A percentile compares a stretch with the other conserved stretches of the same genome.
These are phyloP conservation scores for Rhodotorula kratochvilovae DNA, from an alignment of 768 basidiomycete genomes.

Conservation along the genomic window DNA sequence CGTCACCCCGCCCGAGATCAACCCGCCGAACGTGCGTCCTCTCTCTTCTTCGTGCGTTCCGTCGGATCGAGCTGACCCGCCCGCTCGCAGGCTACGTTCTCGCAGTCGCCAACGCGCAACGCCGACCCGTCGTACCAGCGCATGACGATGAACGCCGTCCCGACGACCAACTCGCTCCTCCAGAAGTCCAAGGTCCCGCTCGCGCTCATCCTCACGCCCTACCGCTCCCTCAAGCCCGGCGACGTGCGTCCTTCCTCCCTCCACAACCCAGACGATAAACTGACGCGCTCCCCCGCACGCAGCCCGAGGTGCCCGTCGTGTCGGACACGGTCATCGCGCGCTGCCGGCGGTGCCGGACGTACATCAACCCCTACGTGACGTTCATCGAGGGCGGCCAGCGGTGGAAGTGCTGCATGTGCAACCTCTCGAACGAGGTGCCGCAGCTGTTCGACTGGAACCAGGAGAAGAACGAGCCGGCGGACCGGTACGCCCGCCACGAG, in stretches of 20 bases:
- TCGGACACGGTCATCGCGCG: conserved; percentile 92
- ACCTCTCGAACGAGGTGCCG: conserved; percentile 95
- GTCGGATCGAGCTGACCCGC: not conserved
- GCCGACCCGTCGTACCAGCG: conserved; percentile 89
- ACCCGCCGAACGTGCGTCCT: conserved; percentile 62
- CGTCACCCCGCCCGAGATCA: conserved; percentile 79
- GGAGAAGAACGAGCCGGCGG: conserved; percentile 83
- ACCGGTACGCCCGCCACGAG: conserved; percentile 89
- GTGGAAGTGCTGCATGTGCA: conserved; percentile 99
- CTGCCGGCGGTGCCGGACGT: conserved; percentile 89
- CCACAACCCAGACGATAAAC: not conserved
- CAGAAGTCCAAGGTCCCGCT: conserved; percentile 75
- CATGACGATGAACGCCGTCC: conserved; percentile 83
- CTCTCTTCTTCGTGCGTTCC: not conserved
- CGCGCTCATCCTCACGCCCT: conserved; percentile 81
- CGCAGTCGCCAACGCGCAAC: conserved; percentile 71
- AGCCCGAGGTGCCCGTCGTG: conserved; percentile 79
- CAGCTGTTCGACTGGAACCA: conserved; percentile 99
- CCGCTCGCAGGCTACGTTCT: conserved; percentile 57
- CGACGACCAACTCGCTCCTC: conserved; percentile 78
- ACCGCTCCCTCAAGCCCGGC: conserved; percentile 69
- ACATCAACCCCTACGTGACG: conserved; percentile 95
- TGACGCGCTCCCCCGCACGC: conserved; percentile 39
- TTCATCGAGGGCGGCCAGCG: conserved; percentile 97
- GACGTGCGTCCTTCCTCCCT: conserved; percentile 49